These are phyloP conservation scores for Rhodotorula sp. DNA, from an alignment of 1,284 basidiomycete species.

Conservation along the genomic window DNA sequence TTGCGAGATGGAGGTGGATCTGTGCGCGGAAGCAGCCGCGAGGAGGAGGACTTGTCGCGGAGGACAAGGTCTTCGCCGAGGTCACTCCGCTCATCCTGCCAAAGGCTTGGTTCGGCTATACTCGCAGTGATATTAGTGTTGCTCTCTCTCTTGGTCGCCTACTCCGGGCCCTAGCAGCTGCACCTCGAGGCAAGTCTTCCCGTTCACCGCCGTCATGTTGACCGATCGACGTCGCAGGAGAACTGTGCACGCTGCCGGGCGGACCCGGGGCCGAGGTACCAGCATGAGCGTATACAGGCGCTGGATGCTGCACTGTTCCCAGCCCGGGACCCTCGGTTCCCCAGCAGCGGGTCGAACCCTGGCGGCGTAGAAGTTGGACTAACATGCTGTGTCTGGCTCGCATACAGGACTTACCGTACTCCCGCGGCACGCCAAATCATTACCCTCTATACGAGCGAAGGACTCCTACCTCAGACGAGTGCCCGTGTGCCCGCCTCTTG, in stretches of 20 bases:
- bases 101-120: too few species aligned
- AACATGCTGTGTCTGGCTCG: background rate
- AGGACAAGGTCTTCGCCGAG: too few species aligned
- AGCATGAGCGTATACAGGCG: too few species aligned
- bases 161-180: background rate
- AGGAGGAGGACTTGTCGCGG: too few species aligned
- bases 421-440: background rate
- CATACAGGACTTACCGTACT: background rate
- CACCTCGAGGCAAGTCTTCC: background rate
- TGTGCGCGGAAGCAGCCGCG: too few species aligned
- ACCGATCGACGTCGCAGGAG: background rate
- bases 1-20: too few species aligned
- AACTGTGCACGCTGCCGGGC: background rate
- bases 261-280: background rate
- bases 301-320: background rate
- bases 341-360: too few species aligned
- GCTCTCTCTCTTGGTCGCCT: too few species aligned
- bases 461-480: too few species aligned
- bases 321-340: background rate
- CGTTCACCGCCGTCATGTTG: background rate
- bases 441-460: background rate
- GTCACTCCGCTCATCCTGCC: too few species aligned
- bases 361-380: background rate
- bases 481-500: background rate
- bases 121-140: too few species aligned